These are phyloP conservation scores for Platanthera guangdongensis DNA, from an alignment of 106 monocot species.

Conservation along the genomic window DNA sequence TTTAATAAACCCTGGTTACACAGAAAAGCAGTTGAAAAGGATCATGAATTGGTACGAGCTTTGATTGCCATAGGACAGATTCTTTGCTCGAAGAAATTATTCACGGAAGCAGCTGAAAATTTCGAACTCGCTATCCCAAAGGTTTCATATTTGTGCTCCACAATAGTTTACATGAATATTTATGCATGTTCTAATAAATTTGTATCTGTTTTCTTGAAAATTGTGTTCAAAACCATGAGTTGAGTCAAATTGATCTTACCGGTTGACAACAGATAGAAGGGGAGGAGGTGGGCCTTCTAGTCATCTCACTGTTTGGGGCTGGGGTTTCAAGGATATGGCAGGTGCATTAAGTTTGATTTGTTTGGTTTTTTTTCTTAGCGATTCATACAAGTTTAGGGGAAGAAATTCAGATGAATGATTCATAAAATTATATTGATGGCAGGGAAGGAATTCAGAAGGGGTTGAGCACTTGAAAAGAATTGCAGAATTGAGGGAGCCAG, in stretches of 20 bases:
- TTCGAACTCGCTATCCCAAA: slow-evolving; percentile 78
- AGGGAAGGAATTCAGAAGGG: slow-evolving; percentile 62
- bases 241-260: background rate
- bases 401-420: background rate
- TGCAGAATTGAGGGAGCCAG: slow-evolving; percentile 68
- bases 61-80: slow-evolving; percentile 77
- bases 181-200: background rate
- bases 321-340: slow-evolving; percentile 58
- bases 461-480: slow-evolving; percentile 68
- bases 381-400: background rate
- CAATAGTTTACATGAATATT: background rate
- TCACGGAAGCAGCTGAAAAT: slow-evolving; percentile 64
- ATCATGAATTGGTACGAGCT: slow-evolving; percentile 60
- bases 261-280: slow-evolving; percentile 33
- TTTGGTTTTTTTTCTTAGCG: background rate
- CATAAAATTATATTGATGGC: background rate
- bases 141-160: slow-evolving; percentile 23
- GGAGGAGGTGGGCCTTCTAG: slow-evolving; percentile 46
- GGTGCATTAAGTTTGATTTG: slow-evolving; percentile 25
- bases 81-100: slow-evolving; percentile 43
- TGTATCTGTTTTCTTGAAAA: background rate
- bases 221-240: background rate
- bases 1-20: background rate
- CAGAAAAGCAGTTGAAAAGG: slow-evolving; percentile 68
- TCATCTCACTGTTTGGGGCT: slow-evolving; percentile 69